phyloP scores from a whole-genome alignment of 2,329 filamentous ascomycete genomes.

The Curvularia sp. region DNA sequence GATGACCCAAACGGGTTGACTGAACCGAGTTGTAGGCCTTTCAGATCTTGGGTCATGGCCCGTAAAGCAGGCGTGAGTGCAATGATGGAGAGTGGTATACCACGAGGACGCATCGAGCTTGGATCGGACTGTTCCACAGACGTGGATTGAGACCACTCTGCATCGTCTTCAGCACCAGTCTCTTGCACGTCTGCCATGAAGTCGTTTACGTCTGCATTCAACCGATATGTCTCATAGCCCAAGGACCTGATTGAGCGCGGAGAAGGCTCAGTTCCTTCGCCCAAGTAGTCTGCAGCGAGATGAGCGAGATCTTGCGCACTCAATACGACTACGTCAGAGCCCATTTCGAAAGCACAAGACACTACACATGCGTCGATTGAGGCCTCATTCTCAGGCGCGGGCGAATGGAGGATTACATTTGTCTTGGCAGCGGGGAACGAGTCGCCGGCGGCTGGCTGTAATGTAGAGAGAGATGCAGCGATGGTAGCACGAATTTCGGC shows the following conservation, averaged over 20 bases:
- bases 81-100: conserved; percentile 27
- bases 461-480: conserved; percentile 56
- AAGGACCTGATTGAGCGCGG: conserved; percentile 55
- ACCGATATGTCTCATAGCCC: conserved; percentile 63
- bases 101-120: conserved; percentile 18
- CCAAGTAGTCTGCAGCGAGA: conserved; percentile 73
- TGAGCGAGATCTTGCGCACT: conserved; percentile 74
- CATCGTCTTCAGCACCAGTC: conserved; percentile 50
- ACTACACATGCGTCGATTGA: conserved; percentile 69
- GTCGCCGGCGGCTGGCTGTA: conserved; percentile 49
- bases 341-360: conserved; percentile 66
- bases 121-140: conserved; percentile 25
- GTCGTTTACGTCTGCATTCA: conserved; percentile 40
- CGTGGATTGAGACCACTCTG: conserved; percentile 26
- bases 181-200: conserved; percentile 41
- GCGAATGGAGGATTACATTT: conserved; percentile 67
- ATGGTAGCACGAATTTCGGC: conserved; percentile 61
- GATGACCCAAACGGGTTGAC: conserved; percentile 20
- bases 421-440: conserved; percentile 60
- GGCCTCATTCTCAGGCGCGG: conserved; percentile 61
- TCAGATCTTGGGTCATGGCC: conserved; percentile 28
- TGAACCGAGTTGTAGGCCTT: conserved; percentile 20
- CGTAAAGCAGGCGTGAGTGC: conserved; percentile 30
- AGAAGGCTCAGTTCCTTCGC: conserved; percentile 64
- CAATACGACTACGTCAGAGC: conserved; percentile 72